Conservation (phyloP, 148 eudicot genomes). For the Polygonum aviculare region DNA sequence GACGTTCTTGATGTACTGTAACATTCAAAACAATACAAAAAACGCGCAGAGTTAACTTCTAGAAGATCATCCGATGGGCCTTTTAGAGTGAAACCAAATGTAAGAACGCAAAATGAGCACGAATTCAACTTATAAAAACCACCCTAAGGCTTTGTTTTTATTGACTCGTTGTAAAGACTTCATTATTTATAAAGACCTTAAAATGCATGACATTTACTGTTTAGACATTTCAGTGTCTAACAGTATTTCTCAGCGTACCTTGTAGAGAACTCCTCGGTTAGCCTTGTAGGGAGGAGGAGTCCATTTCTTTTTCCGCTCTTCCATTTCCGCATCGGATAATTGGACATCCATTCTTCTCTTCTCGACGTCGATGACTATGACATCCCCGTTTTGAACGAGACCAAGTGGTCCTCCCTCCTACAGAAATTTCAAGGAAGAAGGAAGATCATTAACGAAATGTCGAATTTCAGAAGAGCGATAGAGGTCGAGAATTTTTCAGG, state of each 20-base stretch:
- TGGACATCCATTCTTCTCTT: slow-evolving; percentile 71
- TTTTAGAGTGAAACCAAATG: background rate
- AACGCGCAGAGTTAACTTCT: background rate
- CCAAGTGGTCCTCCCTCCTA: slow-evolving; percentile 98
- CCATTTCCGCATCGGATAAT: slow-evolving; percentile 50
- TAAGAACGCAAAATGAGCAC: background rate
- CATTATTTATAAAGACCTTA: background rate
- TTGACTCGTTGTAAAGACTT: too few relatives aligned
- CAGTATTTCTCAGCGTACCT: slow-evolving; percentile 29
- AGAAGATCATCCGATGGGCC: background rate
- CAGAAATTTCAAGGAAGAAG: slow-evolving; percentile 5
- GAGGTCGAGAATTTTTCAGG: background rate
- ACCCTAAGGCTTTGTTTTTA: too few relatives aligned
- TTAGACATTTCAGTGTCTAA: too few relatives aligned
- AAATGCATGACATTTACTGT: background rate
- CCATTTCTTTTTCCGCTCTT: slow-evolving; percentile 72
- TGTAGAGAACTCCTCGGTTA: slow-evolving; percentile 70
- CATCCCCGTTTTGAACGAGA: slow-evolving; percentile 70
- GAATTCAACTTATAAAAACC: too few relatives aligned
- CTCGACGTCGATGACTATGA: slow-evolving; percentile 64
- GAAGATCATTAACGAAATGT: background rate
- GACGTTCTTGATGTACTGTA: slow-evolving; percentile 14
- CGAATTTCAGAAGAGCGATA: background rate
- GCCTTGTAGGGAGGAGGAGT: slow-evolving; percentile 61
- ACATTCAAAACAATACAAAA: background rate